A percentile compares a stretch with the other conserved stretches of the same genome.
phyloP scores from a whole-genome alignment of 2,329 filamentous ascomycete genomes.

The Cryphonectria carpinicola region DNA sequence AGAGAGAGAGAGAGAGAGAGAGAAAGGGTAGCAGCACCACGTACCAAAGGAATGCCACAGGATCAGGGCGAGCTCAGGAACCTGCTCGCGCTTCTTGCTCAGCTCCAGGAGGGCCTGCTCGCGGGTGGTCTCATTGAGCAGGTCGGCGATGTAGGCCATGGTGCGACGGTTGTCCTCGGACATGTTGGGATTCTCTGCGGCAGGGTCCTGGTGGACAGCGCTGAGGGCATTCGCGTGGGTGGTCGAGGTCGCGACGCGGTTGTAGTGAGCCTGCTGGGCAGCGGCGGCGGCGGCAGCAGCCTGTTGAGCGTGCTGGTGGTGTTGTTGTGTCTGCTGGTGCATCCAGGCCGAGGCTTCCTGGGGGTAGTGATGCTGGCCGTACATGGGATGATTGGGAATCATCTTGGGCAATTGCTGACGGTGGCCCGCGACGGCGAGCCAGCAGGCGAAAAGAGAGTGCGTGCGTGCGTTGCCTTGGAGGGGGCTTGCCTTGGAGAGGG shows the following conservation, averaged over 20 bases:
- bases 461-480: background rate
- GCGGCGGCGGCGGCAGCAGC: constrained; percentile 58
- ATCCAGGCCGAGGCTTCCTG: constrained; percentile 69
- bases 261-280: constrained; percentile 68
- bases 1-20: background rate
- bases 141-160: constrained; percentile 89
- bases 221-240: constrained; percentile 54
- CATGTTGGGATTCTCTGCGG: constrained; percentile 64
- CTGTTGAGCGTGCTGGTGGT: constrained; percentile 61
- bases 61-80: constrained; percentile 92
- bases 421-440: constrained; percentile 26
- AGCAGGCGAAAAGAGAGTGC: background rate
- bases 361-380: constrained; percentile 68
- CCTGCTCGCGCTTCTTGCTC: constrained; percentile 98
- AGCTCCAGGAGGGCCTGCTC: constrained; percentile 92
- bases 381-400: constrained; percentile 67
- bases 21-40: constrained; percentile 36
- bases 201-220: constrained; percentile 56
- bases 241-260: constrained; percentile 70
- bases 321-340: constrained; percentile 65
- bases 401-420: constrained; percentile 45
- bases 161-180: constrained; percentile 92
- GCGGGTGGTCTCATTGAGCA: constrained; percentile 83
- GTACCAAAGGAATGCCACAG: constrained; percentile 98
- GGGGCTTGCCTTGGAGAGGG: background rate